These are phyloP conservation scores for Melampsora americana DNA, from an alignment of 1,284 basidiomycete species.

Conservation along the genomic window DNA sequence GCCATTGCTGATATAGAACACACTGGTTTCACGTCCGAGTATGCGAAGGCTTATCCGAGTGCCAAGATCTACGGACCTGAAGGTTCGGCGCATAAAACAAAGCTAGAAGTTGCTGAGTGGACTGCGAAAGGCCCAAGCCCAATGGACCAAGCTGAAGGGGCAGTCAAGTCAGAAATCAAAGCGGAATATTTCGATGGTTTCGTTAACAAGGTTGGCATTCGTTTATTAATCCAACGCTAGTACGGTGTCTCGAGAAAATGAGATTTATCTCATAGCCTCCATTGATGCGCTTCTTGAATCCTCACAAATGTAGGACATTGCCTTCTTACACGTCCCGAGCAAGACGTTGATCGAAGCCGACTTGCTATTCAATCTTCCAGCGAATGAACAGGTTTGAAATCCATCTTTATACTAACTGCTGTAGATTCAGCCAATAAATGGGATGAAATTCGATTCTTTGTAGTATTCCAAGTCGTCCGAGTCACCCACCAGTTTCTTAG, in stretches of 20 bases:
- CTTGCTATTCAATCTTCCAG: constrained; percentile 82
- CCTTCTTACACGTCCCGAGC: constrained; percentile 75
- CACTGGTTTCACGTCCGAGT: constrained; percentile 55
- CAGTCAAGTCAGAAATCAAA: constrained; percentile 45
- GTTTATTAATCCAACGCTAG: background rate
- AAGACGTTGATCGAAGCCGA: constrained; percentile 82
- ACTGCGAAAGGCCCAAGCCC: constrained; percentile 28
- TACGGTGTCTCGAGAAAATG: background rate
- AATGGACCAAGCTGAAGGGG: constrained; percentile 36
- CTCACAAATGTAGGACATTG: constrained; percentile 65
- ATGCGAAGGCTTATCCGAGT: constrained; percentile 46
- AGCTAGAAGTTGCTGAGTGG: constrained; percentile 45
- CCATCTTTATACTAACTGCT: background rate
- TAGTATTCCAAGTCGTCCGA: constrained; percentile 59
- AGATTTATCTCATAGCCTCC: background rate
- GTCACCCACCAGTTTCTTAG: constrained; percentile 58
- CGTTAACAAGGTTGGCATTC: constrained; percentile 47
- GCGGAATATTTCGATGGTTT: constrained; percentile 46
- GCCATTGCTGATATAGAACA: constrained; percentile 59
- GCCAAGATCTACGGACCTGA: constrained; percentile 48
- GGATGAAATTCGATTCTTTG: background rate
- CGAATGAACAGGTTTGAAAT: constrained; percentile 69
- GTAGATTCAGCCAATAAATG: background rate
- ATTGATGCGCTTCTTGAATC: constrained; percentile 34
- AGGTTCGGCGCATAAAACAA: constrained; percentile 38